Percentiles rank a stretch among this genome's conserved stretches.
Evolutionary conservation across 495 filamentous ascomycete species (phyloP).

Genomic region (Xylaria longipes): DNA sequence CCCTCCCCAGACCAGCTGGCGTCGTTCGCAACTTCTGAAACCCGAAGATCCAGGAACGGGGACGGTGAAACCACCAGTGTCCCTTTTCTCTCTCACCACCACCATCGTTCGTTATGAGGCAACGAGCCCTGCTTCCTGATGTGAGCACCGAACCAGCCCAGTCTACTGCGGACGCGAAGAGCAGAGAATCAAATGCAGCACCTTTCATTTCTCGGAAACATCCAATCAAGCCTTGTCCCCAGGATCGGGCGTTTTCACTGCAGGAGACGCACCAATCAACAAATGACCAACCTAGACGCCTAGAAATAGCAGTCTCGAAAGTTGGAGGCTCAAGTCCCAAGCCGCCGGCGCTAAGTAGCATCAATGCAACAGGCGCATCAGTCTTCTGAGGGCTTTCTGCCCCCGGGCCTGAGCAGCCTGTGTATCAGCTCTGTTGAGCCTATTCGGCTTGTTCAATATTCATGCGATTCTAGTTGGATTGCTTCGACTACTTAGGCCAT

Average conservation of each 20-base stretch:
- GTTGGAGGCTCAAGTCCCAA: conserved; percentile 6
- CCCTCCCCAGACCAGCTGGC: background rate
- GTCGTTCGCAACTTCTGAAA: conserved; percentile 13
- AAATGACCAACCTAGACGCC: background rate
- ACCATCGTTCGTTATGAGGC: conserved; percentile 13
- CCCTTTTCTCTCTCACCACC: background rate
- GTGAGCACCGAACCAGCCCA: background rate
- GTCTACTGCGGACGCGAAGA: background rate
- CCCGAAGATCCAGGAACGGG: conserved; percentile 12
- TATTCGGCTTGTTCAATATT: conserved; percentile 21
- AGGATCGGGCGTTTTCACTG: background rate
- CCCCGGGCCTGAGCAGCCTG: conserved; percentile 9
- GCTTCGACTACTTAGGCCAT: conserved; percentile 24
- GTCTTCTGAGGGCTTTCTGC: conserved; percentile 1
- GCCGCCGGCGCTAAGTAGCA: conserved; percentile 11
- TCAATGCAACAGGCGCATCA: conserved; percentile 25
- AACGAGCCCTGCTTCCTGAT: background rate
- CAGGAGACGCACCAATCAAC: background rate
- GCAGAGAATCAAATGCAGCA: background rate
- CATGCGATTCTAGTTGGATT: conserved; percentile 27
- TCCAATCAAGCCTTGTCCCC: conserved; percentile 8
- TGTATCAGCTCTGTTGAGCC: conserved; percentile 31
- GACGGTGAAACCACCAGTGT: conserved; percentile 16
- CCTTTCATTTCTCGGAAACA: conserved; percentile 10
- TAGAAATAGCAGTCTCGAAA: background rate